Evolutionary conservation across 2,329 filamentous ascomycete species (phyloP).

Genomic region (Aspergillus aculeatinus): DNA sequence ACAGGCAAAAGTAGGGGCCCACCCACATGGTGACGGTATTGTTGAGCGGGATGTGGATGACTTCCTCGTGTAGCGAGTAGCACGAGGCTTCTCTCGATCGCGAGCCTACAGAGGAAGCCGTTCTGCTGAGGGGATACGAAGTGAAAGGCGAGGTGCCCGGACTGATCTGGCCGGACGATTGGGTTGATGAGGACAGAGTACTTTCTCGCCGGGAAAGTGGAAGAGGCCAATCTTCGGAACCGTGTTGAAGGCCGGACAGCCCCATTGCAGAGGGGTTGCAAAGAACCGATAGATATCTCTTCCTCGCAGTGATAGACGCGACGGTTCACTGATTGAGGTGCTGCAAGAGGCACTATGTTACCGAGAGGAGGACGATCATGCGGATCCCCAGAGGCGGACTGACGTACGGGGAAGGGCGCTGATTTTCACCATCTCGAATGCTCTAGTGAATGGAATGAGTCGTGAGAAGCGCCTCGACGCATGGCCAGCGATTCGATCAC

Average conservation of each 20-base stretch:
- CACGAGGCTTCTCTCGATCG: constrained; percentile 31
- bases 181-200: constrained; percentile 26
- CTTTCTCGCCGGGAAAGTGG: constrained; percentile 22
- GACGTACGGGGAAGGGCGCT: constrained; percentile 11
- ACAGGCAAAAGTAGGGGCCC: not conserved
- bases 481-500: not conserved
- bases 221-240: constrained; percentile 31
- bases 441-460: constrained; percentile 4
- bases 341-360: not conserved
- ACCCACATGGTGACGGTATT: constrained; percentile 37
- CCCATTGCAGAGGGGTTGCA: constrained; percentile 15
- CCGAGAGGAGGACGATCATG: constrained; percentile 18
- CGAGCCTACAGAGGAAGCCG: constrained; percentile 24
- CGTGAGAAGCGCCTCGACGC: constrained; percentile 12
- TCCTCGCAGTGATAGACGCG: not conserved
- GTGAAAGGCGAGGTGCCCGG: constrained; percentile 25
- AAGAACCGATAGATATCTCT: not conserved
- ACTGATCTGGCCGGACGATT: constrained; percentile 29
- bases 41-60: constrained; percentile 31
- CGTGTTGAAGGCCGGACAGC: constrained; percentile 12
- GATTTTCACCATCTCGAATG: constrained; percentile 15
- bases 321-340: not conserved
- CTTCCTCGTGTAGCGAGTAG: constrained; percentile 31
- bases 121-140: constrained; percentile 26
- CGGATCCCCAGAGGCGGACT: constrained; percentile 20